phyloP scores from a whole-genome alignment of 108 stramenopile species.

The Pseudonitzschia multiseries region DNA sequence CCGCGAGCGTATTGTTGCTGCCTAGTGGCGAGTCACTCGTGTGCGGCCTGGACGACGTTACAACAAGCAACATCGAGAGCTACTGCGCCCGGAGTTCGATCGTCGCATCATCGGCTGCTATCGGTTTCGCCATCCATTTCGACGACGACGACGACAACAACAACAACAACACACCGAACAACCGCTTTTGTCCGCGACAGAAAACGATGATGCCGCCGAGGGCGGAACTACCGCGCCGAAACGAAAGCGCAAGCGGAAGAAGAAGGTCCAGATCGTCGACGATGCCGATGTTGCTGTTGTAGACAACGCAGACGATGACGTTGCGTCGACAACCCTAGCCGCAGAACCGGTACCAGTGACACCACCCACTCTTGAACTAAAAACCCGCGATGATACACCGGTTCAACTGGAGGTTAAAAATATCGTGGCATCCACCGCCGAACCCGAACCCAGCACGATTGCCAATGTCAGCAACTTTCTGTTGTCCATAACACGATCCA shows the following conservation, averaged over 20 bases:
- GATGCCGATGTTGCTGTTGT: constrained; percentile 6
- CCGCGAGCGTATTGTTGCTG: neutral
- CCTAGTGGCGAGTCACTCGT: neutral
- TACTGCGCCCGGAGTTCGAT: neutral
- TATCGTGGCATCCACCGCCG: constrained; percentile 15
- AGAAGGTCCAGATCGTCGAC: constrained; percentile 31
- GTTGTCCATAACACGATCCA: neutral
- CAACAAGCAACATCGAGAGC: neutral
- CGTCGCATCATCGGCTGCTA: neutral
- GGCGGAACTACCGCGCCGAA: neutral
- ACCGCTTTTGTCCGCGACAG: neutral
- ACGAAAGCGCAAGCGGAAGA: constrained; percentile 51
- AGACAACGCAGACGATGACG: neutral
- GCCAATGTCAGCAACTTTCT: neutral
- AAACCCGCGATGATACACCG: constrained; percentile 40
- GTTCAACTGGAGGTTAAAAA: constrained; percentile 60
- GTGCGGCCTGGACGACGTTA: neutral
- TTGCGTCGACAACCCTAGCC: neutral
- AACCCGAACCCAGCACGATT: neutral
- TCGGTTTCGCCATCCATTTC: neutral
- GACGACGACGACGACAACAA: neutral
- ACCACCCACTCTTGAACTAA: constrained; percentile 9
- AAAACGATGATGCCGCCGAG: neutral
- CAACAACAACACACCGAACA: neutral
- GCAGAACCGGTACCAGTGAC: neutral